A percentile compares a stretch with the other conserved stretches of the same genome.
Evolutionary conservation across 2,329 filamentous ascomycete species (phyloP).

Genomic region (Sclerotinia glacialis): DNA sequence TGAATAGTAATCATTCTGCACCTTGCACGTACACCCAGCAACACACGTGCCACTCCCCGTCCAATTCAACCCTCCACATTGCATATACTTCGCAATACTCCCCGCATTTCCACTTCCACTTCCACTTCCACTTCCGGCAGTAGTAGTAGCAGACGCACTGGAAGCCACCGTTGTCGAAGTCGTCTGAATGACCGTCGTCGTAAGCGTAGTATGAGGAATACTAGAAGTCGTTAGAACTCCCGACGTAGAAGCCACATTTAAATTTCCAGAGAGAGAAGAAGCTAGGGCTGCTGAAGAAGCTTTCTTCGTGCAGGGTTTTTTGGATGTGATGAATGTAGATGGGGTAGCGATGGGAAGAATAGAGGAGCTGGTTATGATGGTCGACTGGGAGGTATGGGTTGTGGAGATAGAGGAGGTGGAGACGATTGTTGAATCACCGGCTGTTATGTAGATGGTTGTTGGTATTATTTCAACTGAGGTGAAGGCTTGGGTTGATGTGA

Average conservation of each 20-base stretch:
- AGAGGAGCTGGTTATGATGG: background rate
- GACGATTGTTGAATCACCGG: background rate
- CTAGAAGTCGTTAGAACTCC: slow-evolving; percentile 4
- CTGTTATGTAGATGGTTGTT: background rate
- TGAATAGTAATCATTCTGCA: slow-evolving; percentile 32
- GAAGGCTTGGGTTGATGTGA: background rate
- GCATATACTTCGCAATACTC: slow-evolving; percentile 26
- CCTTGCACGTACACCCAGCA: slow-evolving; percentile 31
- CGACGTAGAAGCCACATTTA: background rate
- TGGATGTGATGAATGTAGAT: slow-evolving; percentile 6
- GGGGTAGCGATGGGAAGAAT: background rate
- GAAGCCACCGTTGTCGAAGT: background rate
- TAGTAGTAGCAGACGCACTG: slow-evolving; percentile 9
- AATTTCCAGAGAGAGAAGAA: slow-evolving; percentile 5
- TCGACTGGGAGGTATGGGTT: background rate
- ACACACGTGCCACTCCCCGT: slow-evolving; percentile 33
- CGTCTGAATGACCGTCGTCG: background rate
- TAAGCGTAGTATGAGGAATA: background rate
- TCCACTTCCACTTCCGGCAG: background rate
- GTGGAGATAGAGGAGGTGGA: background rate
- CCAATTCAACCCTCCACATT: slow-evolving; percentile 35
- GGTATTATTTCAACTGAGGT: background rate
- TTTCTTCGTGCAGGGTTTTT: slow-evolving; percentile 17
- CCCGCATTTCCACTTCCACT: slow-evolving; percentile 2
- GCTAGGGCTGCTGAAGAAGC: background rate